A percentile compares a stretch with the other conserved stretches of the same genome.
Evolutionary conservation across 148 eudicot genomes (phyloP).

Genomic region (Silene conica): DNA sequence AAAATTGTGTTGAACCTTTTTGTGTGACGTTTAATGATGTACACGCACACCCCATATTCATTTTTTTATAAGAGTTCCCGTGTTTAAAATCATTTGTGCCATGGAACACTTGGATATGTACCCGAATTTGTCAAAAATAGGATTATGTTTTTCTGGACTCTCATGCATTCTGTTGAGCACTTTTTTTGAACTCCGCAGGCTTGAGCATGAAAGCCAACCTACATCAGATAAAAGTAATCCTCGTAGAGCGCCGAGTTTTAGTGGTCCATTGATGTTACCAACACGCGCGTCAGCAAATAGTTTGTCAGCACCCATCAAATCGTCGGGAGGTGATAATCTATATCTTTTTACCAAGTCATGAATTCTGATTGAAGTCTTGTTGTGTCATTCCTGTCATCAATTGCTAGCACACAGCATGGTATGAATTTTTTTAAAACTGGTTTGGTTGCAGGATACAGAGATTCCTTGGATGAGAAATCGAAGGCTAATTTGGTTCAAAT

Average conservation of each 20-base stretch:
- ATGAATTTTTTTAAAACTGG: slow-evolving; percentile 8
- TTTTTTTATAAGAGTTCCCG: too few relatives aligned
- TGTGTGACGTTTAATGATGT: too few relatives aligned
- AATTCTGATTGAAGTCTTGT: background rate
- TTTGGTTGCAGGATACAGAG: slow-evolving; percentile 57
- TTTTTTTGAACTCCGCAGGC: slow-evolving; percentile 37
- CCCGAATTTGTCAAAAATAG: background rate
- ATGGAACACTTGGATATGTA: too few relatives aligned
- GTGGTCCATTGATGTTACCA: slow-evolving; percentile 89
- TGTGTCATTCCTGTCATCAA: slow-evolving; percentile 2
- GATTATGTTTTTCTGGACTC: background rate
- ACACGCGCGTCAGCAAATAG: slow-evolving; percentile 96
- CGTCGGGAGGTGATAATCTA: slow-evolving; percentile 64
- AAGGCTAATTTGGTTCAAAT: slow-evolving; percentile 89
- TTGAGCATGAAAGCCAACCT: slow-evolving; percentile 58
- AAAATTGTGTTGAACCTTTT: too few relatives aligned
- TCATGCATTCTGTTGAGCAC: slow-evolving; percentile 12
- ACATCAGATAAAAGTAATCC: slow-evolving; percentile 41
- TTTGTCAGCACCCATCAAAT: slow-evolving; percentile 93
- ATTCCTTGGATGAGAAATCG: slow-evolving; percentile 85
- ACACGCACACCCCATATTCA: too few relatives aligned
- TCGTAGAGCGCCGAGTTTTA: slow-evolving; percentile 77
- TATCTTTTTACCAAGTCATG: background rate
- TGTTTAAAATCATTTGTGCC: too few relatives aligned
- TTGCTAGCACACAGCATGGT: background rate